A percentile compares a stretch with the other conserved stretches of the same genome.
Evolutionary conservation across 2,329 filamentous ascomycete genomes (phyloP).

Genomic region (Neonectria coccinea): DNA sequence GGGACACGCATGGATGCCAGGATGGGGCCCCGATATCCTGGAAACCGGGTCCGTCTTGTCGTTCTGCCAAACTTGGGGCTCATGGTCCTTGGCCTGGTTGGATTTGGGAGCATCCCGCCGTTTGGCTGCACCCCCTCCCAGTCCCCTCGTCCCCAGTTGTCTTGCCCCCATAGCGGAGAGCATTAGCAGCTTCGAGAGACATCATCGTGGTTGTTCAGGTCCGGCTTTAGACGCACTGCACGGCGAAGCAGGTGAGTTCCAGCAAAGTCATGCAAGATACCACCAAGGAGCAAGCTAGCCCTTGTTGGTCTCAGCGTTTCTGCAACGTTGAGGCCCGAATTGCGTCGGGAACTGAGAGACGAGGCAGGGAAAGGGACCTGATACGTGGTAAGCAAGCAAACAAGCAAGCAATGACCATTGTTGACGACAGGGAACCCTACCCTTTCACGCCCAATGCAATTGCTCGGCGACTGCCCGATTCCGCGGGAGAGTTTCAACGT

Average conservation of each 20-base stretch:
- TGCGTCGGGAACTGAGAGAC: slow-evolving; percentile 13
- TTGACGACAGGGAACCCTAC: neutral
- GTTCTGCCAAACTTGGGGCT: slow-evolving; percentile 6
- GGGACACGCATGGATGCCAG: neutral
- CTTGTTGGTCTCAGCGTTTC: slow-evolving; percentile 9
- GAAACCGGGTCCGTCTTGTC: slow-evolving; percentile 10
- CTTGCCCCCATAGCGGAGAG: slow-evolving; percentile 9
- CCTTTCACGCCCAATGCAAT: neutral
- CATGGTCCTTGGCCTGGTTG: neutral
- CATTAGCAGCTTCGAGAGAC: slow-evolving; percentile 30
- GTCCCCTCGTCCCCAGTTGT: neutral
- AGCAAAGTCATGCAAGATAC: slow-evolving; percentile 17
- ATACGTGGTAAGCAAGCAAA: neutral
- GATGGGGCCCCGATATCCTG: slow-evolving; percentile 31
- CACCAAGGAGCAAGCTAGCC: slow-evolving; percentile 18
- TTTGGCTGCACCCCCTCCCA: neutral
- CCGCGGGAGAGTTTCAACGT: neutral
- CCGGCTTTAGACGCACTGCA: neutral
- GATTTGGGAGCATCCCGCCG: neutral
- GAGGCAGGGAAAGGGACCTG: neutral
- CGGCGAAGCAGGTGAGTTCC: neutral
- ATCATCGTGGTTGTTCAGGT: slow-evolving; percentile 14
- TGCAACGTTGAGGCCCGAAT: slow-evolving; percentile 15
- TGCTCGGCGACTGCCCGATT: neutral
- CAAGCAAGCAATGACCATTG: slow-evolving; percentile 7